phyloP scores from a whole-genome alignment of 257 asterid genomes.

The Rhazya stricta region DNA sequence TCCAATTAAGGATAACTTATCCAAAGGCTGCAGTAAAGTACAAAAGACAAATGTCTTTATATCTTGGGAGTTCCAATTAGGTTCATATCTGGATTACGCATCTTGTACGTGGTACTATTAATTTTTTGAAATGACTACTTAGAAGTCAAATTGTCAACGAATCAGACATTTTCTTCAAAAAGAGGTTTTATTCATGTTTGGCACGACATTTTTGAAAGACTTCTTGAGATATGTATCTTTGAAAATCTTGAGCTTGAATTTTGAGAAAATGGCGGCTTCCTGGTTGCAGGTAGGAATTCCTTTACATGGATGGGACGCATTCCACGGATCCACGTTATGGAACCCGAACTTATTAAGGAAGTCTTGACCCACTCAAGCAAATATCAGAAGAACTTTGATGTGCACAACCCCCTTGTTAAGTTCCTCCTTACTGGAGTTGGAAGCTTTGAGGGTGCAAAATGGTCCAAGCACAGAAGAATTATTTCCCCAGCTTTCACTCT shows the following conservation, averaged over 20 bases:
- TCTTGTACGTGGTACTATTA: no score
- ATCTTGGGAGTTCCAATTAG: no score
- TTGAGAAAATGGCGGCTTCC: background rate
- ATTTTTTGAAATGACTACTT: no score
- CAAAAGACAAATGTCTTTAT: no score
- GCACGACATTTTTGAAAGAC: background rate
- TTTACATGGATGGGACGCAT: conserved; percentile 29
- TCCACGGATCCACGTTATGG: conserved; percentile 21
- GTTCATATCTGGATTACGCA: no score
- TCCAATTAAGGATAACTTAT: no score
- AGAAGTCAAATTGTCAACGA: no score
- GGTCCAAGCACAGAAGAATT: conserved; percentile 12
- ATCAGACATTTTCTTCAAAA: no score
- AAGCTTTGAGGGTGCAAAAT: conserved; percentile 13
- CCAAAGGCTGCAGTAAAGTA: no score
- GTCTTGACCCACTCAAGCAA: conserved; percentile 9
- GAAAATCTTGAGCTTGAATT: background rate
- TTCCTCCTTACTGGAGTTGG: conserved; percentile 13
- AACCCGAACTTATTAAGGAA: conserved; percentile 20
- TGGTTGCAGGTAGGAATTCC: conserved; percentile 17
- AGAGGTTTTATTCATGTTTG: no score
- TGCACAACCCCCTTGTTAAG: conserved; percentile 15
- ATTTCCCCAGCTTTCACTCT: conserved; percentile 12
- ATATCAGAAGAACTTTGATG: conserved; percentile 8
- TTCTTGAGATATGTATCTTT: background rate